These are phyloP conservation scores for Chamaenerion angustifolium DNA, from an alignment of 345 rosid species.

Conservation along the genomic window DNA sequence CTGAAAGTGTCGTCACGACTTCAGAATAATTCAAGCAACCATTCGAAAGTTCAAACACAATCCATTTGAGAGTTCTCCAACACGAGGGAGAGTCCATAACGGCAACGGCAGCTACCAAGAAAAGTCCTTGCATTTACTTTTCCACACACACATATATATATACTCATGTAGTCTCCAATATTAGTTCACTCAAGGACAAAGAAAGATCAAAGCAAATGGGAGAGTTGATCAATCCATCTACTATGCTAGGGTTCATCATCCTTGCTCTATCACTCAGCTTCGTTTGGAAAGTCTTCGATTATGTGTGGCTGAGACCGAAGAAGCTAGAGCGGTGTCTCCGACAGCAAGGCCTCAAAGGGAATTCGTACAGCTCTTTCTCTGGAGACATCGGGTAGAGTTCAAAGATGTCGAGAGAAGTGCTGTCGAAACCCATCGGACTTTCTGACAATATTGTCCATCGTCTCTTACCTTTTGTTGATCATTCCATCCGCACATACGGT, in stretches of 20 bases:
- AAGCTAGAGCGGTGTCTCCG: conserved; percentile 8
- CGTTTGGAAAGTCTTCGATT: conserved; percentile 3
- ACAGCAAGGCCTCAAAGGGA: conserved; percentile 9
- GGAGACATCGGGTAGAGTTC: conserved; percentile 10
- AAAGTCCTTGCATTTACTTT: too few relatives aligned
- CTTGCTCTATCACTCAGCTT: not conserved
- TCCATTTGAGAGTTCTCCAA: too few relatives aligned
- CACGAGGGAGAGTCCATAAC: conserved; percentile 9
- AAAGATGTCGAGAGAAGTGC: not conserved
- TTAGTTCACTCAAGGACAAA: too few relatives aligned
- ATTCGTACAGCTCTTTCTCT: conserved; percentile 5
- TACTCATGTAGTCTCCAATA: too few relatives aligned
- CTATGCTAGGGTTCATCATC: not conserved
- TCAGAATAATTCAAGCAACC: too few relatives aligned
- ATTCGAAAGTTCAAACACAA: too few relatives aligned
- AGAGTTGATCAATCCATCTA: not conserved
- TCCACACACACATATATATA: too few relatives aligned
- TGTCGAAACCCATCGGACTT: conserved; percentile 8
- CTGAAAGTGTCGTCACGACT: too few relatives aligned
- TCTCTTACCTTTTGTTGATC: conserved; percentile 5
- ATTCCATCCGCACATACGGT: conserved; percentile 3
- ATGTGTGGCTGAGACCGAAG: conserved; percentile 11
- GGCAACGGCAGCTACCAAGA: too few relatives aligned
- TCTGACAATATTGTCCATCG: conserved; percentile 6
- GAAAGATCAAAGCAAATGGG: too few relatives aligned